phyloP scores from a whole-genome alignment of 1,284 basidiomycete genomes.

The Wolfiporia cocos region DNA sequence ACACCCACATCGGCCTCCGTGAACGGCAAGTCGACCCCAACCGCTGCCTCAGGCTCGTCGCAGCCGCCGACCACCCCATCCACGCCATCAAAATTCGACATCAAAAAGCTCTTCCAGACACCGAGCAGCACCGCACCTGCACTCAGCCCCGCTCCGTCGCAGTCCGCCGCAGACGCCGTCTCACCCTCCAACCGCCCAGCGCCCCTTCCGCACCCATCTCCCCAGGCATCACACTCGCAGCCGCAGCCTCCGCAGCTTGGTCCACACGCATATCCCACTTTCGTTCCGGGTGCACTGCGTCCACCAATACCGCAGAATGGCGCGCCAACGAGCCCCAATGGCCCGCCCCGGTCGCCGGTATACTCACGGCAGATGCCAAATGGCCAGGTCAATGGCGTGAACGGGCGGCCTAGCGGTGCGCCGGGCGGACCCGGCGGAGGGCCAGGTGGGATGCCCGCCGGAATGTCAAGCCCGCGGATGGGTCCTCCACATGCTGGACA shows the following conservation, averaged over 20 bases:
- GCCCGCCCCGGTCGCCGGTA: slow-evolving; percentile 57
- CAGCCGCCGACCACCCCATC: slow-evolving; percentile 23
- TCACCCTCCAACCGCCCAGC: slow-evolving; percentile 39
- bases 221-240: slow-evolving; percentile 17
- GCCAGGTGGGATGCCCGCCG: slow-evolving; percentile 34
- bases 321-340: slow-evolving; percentile 32
- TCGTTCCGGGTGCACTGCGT: slow-evolving; percentile 24
- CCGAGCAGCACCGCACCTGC: slow-evolving; percentile 33
- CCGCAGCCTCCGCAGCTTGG: slow-evolving; percentile 41
- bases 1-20: slow-evolving; percentile 30
- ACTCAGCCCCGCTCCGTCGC: slow-evolving; percentile 32
- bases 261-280: slow-evolving; percentile 37
- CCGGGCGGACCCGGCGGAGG: slow-evolving; percentile 35
- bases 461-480: slow-evolving; percentile 61
- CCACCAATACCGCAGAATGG: slow-evolving; percentile 30
- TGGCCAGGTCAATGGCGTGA: slow-evolving; percentile 46
- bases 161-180: slow-evolving; percentile 30
- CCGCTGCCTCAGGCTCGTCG: slow-evolving; percentile 28
- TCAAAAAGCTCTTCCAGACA: slow-evolving; percentile 65
- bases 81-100: slow-evolving; percentile 39
- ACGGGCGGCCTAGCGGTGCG: slow-evolving; percentile 47
- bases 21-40: slow-evolving; percentile 46
- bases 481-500: slow-evolving; percentile 48
- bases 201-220: slow-evolving; percentile 35
- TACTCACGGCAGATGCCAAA: slow-evolving; percentile 59